phyloP scores from a whole-genome alignment of 2,329 filamentous ascomycete species.

The Microascus cirrosus region DNA sequence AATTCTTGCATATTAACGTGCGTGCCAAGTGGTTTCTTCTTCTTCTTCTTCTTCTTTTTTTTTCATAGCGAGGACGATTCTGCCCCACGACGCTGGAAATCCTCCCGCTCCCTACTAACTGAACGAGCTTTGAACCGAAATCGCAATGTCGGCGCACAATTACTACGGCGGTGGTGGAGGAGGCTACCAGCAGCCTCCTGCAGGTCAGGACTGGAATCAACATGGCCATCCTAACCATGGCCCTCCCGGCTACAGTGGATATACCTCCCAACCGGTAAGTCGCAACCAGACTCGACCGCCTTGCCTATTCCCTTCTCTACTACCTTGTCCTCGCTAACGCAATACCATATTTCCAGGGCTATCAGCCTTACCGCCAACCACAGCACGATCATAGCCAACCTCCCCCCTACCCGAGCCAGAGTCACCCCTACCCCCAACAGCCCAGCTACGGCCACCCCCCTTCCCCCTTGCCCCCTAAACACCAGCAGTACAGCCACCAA shows the following conservation, averaged over 20 bases:
- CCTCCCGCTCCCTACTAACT: neutral
- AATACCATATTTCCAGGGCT: neutral
- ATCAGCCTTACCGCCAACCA: neutral
- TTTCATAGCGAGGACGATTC: neutral
- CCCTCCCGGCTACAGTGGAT: neutral
- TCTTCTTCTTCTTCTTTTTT: no score
- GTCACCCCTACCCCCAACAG: neutral
- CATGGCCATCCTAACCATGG: neutral
- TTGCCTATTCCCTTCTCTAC: neutral
- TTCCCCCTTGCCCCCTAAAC: neutral
- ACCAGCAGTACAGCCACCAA: neutral
- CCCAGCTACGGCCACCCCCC: neutral
- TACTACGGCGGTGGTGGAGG: slow-evolving; percentile 5
- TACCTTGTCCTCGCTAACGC: neutral
- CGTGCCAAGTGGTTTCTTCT: neutral
- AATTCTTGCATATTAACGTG: neutral
- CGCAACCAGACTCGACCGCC: neutral
- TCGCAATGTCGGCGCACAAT: neutral
- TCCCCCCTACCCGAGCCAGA: neutral
- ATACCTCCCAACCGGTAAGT: neutral
- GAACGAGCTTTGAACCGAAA: neutral
- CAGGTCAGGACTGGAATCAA: neutral
- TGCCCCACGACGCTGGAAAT: neutral
- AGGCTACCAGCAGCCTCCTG: neutral
- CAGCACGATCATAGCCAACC: neutral